Evolutionary conservation across 345 rosid species (phyloP).

Genomic region (Eutrema japonicum): DNA sequence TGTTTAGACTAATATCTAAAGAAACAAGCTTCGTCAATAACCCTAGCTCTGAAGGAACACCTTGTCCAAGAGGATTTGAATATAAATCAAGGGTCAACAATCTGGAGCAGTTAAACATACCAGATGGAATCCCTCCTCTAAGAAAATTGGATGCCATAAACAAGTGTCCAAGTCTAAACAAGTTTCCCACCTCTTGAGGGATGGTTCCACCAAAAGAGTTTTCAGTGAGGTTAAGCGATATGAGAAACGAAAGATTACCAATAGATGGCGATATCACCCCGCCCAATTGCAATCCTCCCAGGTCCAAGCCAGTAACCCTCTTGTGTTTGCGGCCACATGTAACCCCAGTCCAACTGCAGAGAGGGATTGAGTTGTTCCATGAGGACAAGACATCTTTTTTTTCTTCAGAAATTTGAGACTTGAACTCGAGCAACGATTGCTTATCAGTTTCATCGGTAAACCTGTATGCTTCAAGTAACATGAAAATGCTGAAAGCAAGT

Average conservation of each 20-base stretch:
- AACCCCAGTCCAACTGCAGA: slow-evolving; percentile 31
- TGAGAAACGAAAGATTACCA: slow-evolving; percentile 40
- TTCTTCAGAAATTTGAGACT: slow-evolving; percentile 12
- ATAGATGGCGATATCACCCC: slow-evolving; percentile 31
- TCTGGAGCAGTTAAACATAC: slow-evolving; percentile 5
- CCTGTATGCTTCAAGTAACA: background rate
- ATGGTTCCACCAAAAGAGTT: slow-evolving; percentile 26
- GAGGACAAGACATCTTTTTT: slow-evolving; percentile 9
- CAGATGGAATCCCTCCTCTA: background rate
- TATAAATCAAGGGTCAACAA: background rate
- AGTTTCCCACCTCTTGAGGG: slow-evolving; percentile 7
- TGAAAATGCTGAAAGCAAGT: background rate
- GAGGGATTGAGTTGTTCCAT: slow-evolving; percentile 30
- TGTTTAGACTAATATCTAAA: background rate
- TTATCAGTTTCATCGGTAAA: slow-evolving; percentile 24
- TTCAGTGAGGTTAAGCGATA: background rate
- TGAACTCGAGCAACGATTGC: slow-evolving; percentile 21
- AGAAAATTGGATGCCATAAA: background rate
- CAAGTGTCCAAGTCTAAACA: slow-evolving; percentile 2
- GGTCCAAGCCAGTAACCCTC: slow-evolving; percentile 15
- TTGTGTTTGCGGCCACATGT: slow-evolving; percentile 7
- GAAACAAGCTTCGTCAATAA: background rate
- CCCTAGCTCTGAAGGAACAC: slow-evolving; percentile 20
- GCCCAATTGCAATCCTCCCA: background rate
- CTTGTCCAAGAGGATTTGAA: background rate